A percentile compares a stretch with the other conserved stretches of the same genome.
Evolutionary conservation across 1,284 basidiomycete genomes (phyloP).

Genomic region (Hemileia vastatrix): DNA sequence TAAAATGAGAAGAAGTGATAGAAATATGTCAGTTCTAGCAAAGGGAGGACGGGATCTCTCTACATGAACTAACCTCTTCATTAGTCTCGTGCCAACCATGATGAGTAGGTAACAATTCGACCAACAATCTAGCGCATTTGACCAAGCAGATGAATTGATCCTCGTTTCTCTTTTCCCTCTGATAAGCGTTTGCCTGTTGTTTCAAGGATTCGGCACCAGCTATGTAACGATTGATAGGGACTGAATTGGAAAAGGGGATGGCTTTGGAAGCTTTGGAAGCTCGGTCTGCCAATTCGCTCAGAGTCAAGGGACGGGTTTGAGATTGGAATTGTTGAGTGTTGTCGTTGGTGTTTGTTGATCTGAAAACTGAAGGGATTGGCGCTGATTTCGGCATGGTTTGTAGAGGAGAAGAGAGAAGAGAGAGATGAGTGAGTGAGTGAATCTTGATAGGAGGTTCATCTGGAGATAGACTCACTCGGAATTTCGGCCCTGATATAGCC

Average conservation of each 20-base stretch:
- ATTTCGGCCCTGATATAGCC: too few species aligned
- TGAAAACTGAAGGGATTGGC: too few species aligned
- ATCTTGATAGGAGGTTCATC: too few species aligned
- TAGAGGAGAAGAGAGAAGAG: too few species aligned
- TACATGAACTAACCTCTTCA: neutral
- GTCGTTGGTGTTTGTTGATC: too few species aligned
- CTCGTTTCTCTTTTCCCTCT: constrained; percentile 9
- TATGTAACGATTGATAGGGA: constrained; percentile 19
- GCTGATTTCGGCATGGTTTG: too few species aligned
- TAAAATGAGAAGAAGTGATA: constrained; percentile 7
- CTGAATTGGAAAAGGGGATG: constrained; percentile 1
- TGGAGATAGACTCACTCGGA: too few species aligned
- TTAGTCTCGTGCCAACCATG: constrained; percentile 11
- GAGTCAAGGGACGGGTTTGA: too few species aligned
- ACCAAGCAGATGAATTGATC: constrained; percentile 26
- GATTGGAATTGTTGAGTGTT: too few species aligned
- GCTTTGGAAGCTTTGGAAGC: neutral
- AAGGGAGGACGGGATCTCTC: neutral
- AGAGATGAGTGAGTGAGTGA: too few species aligned
- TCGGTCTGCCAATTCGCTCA: constrained; percentile 4
- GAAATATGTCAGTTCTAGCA: neutral
- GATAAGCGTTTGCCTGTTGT: constrained; percentile 20
- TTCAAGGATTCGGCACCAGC: constrained; percentile 11
- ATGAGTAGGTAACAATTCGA: constrained; percentile 25
- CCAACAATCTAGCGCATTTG: constrained; percentile 27